Evolutionary conservation across 495 filamentous ascomycete species (phyloP), one percentile per base, ranked within the genome.

Genomic region (Jackrogersella minutella): DNA sequence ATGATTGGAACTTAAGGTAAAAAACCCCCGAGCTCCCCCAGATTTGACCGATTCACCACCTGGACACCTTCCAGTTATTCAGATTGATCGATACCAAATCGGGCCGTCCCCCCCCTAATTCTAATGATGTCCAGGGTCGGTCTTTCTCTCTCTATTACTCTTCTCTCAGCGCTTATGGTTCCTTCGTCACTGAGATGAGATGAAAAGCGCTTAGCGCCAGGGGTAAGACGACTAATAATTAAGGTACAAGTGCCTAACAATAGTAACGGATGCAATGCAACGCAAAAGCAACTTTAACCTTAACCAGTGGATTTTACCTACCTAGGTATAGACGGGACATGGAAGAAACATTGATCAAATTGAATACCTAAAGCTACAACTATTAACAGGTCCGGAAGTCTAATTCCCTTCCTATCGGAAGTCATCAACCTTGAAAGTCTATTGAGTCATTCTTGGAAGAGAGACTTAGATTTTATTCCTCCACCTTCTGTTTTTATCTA

Each of bases 11-110:
- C 66, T 47, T 65, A n/a, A n/a, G n/a, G n/a, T 54, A 52, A 46
- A 62, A 66, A 66, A 62, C 22, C 61, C 54, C 68, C 62, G 58
- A 61, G 28, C 53, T 70, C 68, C 63, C 61, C 68, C 62, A 66
- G 62, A 64, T 70, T 70, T 66, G 57, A 30, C 62, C 68, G 51
- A 66, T 55, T 58, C 47, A 63, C 31, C 56, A 69, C n/a, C n/a
- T n/a, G n/a, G n/a, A n/a, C n/a, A n/a, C 66, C 66, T 69, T 64
- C 66, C 60, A 58, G 36, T 56, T 68, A 39, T 43, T 54, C 63
- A 53, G 52, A 58, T 54, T 65, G 56, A 69, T 69, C 66, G 61
- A 65, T 37, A 47, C 51, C 55, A 62, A 70, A 63, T 70, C 68
- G 68, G 68, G 62, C 68, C 68, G 68, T 40, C 63, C 68, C 68